phyloP scores from a whole-genome alignment of 2,329 filamentous ascomycete genomes.

The Westerdykella ornata region DNA sequence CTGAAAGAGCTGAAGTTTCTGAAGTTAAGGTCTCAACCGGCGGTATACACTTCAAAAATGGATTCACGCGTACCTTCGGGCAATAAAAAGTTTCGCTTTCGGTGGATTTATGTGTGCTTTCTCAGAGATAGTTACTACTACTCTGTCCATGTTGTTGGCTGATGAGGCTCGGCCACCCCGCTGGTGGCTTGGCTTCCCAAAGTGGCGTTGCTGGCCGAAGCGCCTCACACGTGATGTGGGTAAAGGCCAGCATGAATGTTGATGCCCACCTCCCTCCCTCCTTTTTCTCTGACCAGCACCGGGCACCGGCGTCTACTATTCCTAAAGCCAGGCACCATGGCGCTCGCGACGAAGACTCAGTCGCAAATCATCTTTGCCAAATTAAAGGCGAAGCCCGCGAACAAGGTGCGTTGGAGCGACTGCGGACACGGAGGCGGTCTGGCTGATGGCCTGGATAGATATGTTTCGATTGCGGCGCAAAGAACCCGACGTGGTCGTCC shows the following conservation, averaged over 20 bases:
- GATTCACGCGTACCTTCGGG: no score
- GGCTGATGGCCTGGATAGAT: conserved; percentile 51
- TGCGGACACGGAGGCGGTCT: conserved; percentile 10
- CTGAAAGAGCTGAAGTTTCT: no score
- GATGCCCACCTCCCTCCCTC: conserved; percentile 8
- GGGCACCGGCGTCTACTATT: neutral
- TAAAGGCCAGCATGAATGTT: no score
- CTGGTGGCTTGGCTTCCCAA: no score
- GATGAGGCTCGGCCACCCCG: no score
- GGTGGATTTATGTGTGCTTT: no score
- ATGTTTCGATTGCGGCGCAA: conserved; percentile 97
- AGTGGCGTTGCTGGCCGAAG: neutral
- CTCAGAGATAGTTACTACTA: no score
- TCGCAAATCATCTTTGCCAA: conserved; percentile 98
- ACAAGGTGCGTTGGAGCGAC: conserved; percentile 62
- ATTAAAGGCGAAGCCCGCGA: conserved; percentile 86
- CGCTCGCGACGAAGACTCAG: conserved; percentile 78
- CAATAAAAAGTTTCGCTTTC: no score
- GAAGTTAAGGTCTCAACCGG: no score
- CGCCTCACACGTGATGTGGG: neutral
- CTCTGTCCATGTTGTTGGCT: no score
- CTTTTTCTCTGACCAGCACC: neutral
- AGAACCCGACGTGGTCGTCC: conserved; percentile 98
- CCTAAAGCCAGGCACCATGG: conserved; percentile 40
- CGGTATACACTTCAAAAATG: no score